phyloP scores from a whole-genome alignment of 306 rosid genomes.

The Luffa acutangula region DNA sequence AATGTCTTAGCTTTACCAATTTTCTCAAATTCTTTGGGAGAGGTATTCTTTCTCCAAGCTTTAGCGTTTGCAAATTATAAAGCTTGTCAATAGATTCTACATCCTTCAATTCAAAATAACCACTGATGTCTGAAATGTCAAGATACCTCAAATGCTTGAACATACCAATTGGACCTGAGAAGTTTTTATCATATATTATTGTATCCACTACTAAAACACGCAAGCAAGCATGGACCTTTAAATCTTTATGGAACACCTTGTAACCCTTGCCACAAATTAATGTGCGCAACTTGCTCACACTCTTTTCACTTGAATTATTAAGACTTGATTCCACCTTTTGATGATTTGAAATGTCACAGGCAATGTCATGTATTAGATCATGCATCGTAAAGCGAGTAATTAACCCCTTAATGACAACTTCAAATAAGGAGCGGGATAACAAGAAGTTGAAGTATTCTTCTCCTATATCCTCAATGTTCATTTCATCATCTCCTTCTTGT shows the following conservation, averaged over 20 bases:
- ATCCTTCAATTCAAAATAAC: neutral
- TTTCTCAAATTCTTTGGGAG: neutral
- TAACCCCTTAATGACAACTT: no score
- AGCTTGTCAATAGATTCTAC: neutral
- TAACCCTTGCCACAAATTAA: neutral
- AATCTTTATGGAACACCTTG: neutral
- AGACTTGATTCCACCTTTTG: neutral
- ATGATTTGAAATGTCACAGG: neutral
- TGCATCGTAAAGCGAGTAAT: no score
- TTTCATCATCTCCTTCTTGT: no score
- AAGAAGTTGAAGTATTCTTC: no score
- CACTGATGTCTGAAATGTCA: neutral
- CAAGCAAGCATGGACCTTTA: neutral
- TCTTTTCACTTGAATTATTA: neutral
- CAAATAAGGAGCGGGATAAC: no score
- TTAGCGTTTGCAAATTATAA: neutral
- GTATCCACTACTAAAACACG: neutral
- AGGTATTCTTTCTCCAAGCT: neutral
- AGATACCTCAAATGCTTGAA: slow-evolving; percentile 8
- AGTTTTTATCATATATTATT: neutral
- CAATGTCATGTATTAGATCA: neutral
- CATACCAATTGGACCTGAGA: neutral
- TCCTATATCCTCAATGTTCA: no score
- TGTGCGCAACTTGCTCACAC: neutral
- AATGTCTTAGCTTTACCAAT: neutral